Evolutionary conservation across 78 protist genomes (phyloP), one percentile per base, ranked within the genome.

Genomic region (Polysphondylium violaceum): DNA sequence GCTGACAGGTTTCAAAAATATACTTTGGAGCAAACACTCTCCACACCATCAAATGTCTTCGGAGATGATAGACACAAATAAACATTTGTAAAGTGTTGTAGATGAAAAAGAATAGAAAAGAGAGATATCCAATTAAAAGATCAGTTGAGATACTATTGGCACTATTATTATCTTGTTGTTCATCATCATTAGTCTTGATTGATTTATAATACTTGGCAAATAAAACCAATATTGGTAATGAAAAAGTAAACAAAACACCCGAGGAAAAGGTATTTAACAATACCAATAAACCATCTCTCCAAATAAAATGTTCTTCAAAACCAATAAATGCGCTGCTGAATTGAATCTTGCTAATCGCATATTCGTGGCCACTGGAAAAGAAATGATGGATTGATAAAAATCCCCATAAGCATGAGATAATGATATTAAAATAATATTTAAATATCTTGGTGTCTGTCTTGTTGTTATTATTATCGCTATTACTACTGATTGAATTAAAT

Each of bases 31-130:
- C 92, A 68, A 95, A 95, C 25, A 95, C 89, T 23, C 93, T 41
- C 97, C 97, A 95, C n/a, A 93, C 97, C 96, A 95, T 93, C 53
- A 95, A 76, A 50, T 95, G 97, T n/a, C 97, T 25, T 31, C 97
- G 8, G 12, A 81, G 69, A 41, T 31, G 25, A 36, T 71, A 83
- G 29, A 92, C 90, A 29, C 59, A 41, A 4, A 79, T 21, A 51
- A 68, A 76, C 14, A 86, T 69, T 8, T 38, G 29, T 8, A 79
- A 21, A 16, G 87, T 63, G 43, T 78, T 67, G 72, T 29, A 73
- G 1, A 44, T 27, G 73, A 73, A 92, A 44, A 83, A 74, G 11
- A 68, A 0, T 8, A 89, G 17, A 25, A 27, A 56, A 7, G 47
- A 7, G 4, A 89, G 14, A 43, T 53, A 81, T 51, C 76, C 74